Base-by-base conservation (phyloP, 2,329 filamentous ascomycete species). In the Epichloe hybrida region DNA sequence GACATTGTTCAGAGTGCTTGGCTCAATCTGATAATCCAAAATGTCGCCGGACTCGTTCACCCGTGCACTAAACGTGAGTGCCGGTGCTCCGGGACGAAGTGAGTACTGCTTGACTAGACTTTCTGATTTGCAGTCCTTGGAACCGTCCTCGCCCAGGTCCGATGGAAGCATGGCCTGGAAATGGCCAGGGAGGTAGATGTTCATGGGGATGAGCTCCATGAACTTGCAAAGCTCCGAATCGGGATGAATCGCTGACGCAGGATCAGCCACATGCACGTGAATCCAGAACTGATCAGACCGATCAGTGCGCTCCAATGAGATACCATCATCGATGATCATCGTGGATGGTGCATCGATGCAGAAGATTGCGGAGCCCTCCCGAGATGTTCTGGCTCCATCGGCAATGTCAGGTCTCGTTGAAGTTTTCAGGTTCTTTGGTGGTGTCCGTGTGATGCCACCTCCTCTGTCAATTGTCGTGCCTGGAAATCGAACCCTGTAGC, bases 231-330 rank as follows among this genome's bases (percentile, higher is more conserved):
- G 64, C 8, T 72, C 67, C 38, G 80, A 79, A 21, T 78, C 70
- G 17, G 79, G 77, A 20, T 69, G 59, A 55, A 93, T 79, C 52
- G 79, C 77, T 5, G 87, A 86, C 2, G 84, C 83, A 8, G 86
- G 86, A 59, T 93, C 88, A 13, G 88, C 87, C 41, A 86, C 76
- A 62, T 93, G 87, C 35, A 88, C 67, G 60, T 89, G 86, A 34
- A 91, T 70, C 87, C 87, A 93, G 59, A 78, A 80, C 56, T 84
- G 73, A 48, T 72, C 62, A 17, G 72, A 54, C 17, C 64, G 69
- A 4, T 71, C 66, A 1, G 82, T 76, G 44, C 66, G 63, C 60
- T 88, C 82, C 7, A 93, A 61, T 1, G 86, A 91, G 8, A 94
- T 67, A 1, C 83, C 87, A 61, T 94, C 87, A 57, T 94, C 87